Conservation (phyloP, 805 yeast species). For the Torulaspora indica region DNA sequence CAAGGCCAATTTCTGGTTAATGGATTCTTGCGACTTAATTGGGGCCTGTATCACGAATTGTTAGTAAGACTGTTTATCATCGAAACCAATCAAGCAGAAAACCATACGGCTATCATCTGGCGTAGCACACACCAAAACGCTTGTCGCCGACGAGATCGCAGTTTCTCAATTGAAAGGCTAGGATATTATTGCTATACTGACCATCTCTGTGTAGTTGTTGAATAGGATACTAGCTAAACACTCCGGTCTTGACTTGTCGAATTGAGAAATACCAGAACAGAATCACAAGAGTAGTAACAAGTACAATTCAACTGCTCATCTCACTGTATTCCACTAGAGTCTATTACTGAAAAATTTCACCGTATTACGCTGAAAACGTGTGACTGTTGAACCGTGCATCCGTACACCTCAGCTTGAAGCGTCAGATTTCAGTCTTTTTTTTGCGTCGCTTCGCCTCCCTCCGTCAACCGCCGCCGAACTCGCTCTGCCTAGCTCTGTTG, state of each 20-base stretch:
- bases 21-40: constrained; percentile 81
- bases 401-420: constrained; percentile 1
- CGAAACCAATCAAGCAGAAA: constrained; percentile 4
- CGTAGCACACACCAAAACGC: not conserved
- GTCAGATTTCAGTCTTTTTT: not conserved
- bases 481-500: not conserved
- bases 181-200: constrained; percentile 50
- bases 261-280: no score
- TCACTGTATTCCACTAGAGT: no score
- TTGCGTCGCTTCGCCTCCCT: not conserved
- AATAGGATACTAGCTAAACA: constrained; percentile 42
- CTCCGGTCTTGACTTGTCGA: constrained; percentile 75
- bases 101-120: constrained; percentile 4
- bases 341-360: constrained; percentile 1
- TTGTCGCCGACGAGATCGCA: constrained; percentile 2
- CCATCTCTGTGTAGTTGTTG: constrained; percentile 88
- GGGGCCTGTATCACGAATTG: constrained; percentile 66
- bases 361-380: no score
- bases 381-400: constrained; percentile 5
- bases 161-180: constrained; percentile 6
- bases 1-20: constrained; percentile 97
- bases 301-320: not conserved
- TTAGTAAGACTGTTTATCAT: constrained; percentile 9
- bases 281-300: not conserved
- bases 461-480: not conserved